A percentile compares a stretch with the other conserved stretches of the same genome.
phyloP scores from a whole-genome alignment of 2,329 filamentous ascomycete species.

The Calcarisporium arbuscula region DNA sequence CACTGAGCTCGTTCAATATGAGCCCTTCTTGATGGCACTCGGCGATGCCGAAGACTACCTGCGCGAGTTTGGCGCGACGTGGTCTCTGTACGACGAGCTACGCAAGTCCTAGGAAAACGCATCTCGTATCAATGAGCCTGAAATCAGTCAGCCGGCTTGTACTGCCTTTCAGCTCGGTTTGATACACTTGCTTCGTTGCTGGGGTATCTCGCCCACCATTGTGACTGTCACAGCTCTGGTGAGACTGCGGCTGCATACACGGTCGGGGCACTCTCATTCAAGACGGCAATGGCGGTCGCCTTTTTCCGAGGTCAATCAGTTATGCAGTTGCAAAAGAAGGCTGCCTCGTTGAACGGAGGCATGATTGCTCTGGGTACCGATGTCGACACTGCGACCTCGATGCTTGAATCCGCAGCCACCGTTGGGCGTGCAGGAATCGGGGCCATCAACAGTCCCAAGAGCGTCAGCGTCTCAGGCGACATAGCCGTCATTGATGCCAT shows the following conservation, averaged over 20 bases:
- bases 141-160: constrained; percentile 27
- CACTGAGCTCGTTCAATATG: constrained; percentile 2
- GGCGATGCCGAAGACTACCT: constrained; percentile 13
- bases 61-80: constrained; percentile 15
- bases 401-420: constrained; percentile 5
- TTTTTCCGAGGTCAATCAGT: constrained; percentile 14
- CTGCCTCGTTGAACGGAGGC: constrained; percentile 7
- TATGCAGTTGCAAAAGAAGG: constrained; percentile 2
- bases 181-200: constrained; percentile 21
- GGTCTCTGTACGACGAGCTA: constrained; percentile 21
- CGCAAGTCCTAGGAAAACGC: constrained; percentile 6
- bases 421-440: constrained; percentile 14
- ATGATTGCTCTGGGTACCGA: constrained; percentile 17
- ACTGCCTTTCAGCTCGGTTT: constrained; percentile 32
- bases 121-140: constrained; percentile 18
- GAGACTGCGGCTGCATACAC: constrained; percentile 29
- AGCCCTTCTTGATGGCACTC: constrained; percentile 11
- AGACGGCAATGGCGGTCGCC: constrained; percentile 11
- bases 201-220: constrained; percentile 16
- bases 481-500: constrained; percentile 17
- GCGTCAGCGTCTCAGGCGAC: constrained; percentile 25
- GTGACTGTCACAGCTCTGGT: constrained; percentile 25
- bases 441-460: constrained; percentile 20
- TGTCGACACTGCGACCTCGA: constrained; percentile 2
- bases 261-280: constrained; percentile 17